These are phyloP conservation scores for Cantharellus cinnabarinus DNA, from an alignment of 768 basidiomycete genomes.

Conservation along the genomic window DNA sequence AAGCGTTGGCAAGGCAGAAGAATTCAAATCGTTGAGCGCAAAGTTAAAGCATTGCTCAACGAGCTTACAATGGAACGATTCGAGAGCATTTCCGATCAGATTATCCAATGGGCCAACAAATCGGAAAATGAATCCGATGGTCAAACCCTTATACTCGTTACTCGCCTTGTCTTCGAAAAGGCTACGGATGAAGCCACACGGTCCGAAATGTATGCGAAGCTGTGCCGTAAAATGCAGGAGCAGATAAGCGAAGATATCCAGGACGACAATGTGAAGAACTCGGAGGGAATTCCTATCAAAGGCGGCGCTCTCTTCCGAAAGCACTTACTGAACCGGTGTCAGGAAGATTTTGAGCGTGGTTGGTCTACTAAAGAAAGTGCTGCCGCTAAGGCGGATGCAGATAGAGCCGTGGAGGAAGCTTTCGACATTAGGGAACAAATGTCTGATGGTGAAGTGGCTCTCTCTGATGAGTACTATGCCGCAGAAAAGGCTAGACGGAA, in stretches of 20 bases:
- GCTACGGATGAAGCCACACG: conserved; percentile 89
- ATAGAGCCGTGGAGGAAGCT: conserved; percentile 52
- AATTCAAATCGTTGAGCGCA: conserved; percentile 65
- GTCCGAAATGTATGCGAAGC: conserved; percentile 93
- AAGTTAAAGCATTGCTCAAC: conserved; percentile 81
- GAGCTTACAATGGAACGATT: conserved; percentile 95
- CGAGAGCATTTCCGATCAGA: conserved; percentile 87
- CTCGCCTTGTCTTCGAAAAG: conserved; percentile 90
- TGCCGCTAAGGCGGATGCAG: conserved; percentile 70
- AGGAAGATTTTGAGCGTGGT: conserved; percentile 92
- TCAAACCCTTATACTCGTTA: conserved; percentile 85
- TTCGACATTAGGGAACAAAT: conserved; percentile 21
- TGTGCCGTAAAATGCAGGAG: conserved; percentile 94
- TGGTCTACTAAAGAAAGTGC: conserved; percentile 81
- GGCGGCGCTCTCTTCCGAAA: conserved; percentile 93
- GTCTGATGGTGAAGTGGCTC: conserved; percentile 42
- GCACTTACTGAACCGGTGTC: conserved; percentile 89
- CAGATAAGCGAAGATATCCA: conserved; percentile 71
- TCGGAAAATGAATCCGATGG: conserved; percentile 84
- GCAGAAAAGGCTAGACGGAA: conserved; percentile 95
- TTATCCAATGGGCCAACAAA: conserved; percentile 88
- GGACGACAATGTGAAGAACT: conserved; percentile 66
- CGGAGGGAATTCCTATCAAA: conserved; percentile 71
- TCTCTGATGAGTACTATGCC: conserved; percentile 90
- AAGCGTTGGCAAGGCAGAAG: conserved; percentile 57